These are phyloP conservation scores for Ensete ventricosum DNA, from an alignment of 176 grass and related monocot genomes.

Conservation along the genomic window DNA sequence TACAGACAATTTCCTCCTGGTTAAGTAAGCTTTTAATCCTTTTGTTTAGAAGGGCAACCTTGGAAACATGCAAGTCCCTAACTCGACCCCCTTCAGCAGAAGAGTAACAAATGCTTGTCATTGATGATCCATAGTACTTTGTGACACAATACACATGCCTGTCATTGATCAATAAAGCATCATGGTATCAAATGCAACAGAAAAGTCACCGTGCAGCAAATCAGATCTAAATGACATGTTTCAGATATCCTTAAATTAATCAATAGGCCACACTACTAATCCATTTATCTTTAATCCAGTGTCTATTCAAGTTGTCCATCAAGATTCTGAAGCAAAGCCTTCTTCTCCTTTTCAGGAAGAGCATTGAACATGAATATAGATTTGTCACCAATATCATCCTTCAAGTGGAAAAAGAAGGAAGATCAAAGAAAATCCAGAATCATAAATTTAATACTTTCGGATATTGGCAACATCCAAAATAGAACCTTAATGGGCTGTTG, in stretches of 20 bases:
- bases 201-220: not conserved
- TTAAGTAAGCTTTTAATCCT: too few species aligned
- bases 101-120: too few species aligned
- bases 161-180: not conserved
- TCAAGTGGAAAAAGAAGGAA: not conserved
- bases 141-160: not conserved
- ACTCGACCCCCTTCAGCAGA: too few species aligned
- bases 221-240: not conserved
- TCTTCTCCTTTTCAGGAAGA: conserved; percentile 71
- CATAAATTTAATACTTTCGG: not conserved
- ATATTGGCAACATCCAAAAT: not conserved
- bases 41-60: too few species aligned
- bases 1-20: too few species aligned
- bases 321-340: conserved; percentile 61
- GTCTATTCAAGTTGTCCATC: conserved; percentile 28
- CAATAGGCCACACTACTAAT: not conserved
- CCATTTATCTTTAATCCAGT: conserved; percentile 24
- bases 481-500: conserved; percentile 88
- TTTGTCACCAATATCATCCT: conserved; percentile 92
- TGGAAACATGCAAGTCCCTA: too few species aligned
- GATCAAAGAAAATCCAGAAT: not conserved
- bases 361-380: conserved; percentile 93
- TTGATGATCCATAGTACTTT: too few species aligned
- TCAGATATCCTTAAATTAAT: not conserved
- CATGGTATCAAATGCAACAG: not conserved